Conservation (phyloP, 768 basidiomycete species). For the Lactarius evosmus region DNA sequence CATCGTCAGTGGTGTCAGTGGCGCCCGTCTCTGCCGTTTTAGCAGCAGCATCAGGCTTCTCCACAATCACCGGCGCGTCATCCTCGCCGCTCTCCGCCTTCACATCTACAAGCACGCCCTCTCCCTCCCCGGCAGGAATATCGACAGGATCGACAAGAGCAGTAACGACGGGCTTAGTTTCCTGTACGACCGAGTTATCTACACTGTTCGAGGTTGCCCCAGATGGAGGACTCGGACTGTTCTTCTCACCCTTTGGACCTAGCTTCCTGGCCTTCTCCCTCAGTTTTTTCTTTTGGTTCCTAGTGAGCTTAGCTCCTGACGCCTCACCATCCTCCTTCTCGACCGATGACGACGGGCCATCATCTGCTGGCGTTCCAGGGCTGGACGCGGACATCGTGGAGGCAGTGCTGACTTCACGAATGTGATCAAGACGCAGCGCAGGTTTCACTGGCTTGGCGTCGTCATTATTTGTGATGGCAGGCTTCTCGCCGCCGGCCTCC, state of each 20-base stretch:
- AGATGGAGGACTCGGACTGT: constrained; percentile 9
- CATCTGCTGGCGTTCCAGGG: constrained; percentile 15
- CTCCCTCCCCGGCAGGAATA: constrained; percentile 13
- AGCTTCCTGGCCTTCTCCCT: background rate
- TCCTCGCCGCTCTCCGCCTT: constrained; percentile 15
- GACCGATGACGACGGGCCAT: constrained; percentile 3
- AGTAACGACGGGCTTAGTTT: constrained; percentile 2
- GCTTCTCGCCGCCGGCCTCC: background rate
- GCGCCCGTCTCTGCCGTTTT: background rate
- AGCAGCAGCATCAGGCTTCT: background rate
- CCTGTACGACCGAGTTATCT: constrained; percentile 20
- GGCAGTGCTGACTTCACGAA: constrained; percentile 13
- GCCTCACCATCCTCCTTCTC: background rate
- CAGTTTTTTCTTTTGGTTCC: background rate
- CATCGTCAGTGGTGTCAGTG: background rate
- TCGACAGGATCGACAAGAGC: constrained; percentile 2
- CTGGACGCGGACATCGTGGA: constrained; percentile 9
- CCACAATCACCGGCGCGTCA: constrained; percentile 5
- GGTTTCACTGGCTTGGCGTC: background rate
- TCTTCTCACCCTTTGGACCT: constrained; percentile 24
- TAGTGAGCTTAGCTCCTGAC: background rate
- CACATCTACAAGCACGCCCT: constrained; percentile 13
- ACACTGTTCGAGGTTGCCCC: constrained; percentile 3
- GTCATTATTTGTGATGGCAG: background rate
- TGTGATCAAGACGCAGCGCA: background rate